phyloP scores from a whole-genome alignment of 495 filamentous ascomycete genomes.

The Chaetomium fimeti region DNA sequence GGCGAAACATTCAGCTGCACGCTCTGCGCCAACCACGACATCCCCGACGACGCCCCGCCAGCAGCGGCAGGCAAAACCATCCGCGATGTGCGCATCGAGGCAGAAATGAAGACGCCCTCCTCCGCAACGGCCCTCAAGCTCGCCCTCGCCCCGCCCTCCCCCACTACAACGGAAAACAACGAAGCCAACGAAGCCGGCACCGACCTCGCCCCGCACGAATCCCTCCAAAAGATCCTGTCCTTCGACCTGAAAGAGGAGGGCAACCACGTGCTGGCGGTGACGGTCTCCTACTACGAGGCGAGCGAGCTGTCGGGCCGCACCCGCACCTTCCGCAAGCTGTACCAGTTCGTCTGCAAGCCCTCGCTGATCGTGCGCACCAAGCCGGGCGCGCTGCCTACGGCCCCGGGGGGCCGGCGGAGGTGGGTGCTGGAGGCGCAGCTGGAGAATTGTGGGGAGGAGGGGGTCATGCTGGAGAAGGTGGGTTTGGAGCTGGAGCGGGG shows the following conservation, averaged over 20 bases:
- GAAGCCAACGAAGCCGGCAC: slow-evolving; percentile 34
- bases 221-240: slow-evolving; percentile 76
- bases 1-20: slow-evolving; percentile 94
- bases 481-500: slow-evolving; percentile 50
- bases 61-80: slow-evolving; percentile 49
- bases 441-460: slow-evolving; percentile 81
- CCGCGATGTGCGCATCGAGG: slow-evolving; percentile 74
- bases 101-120: slow-evolving; percentile 89
- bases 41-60: slow-evolving; percentile 32
- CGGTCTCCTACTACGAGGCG: slow-evolving; percentile 78
- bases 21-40: slow-evolving; percentile 89
- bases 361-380: slow-evolving; percentile 91
- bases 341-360: slow-evolving; percentile 91
- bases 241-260: slow-evolving; percentile 94
- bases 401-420: slow-evolving; percentile 26
- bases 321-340: slow-evolving; percentile 89
- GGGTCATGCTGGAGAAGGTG: slow-evolving; percentile 59
- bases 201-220: slow-evolving; percentile 61
- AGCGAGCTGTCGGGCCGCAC: slow-evolving; percentile 66
- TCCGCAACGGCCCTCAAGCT: slow-evolving; percentile 33
- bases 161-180: not conserved
- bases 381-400: slow-evolving; percentile 55
- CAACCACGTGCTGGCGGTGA: slow-evolving; percentile 89
- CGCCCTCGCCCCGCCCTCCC: slow-evolving; percentile 8
- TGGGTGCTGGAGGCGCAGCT: slow-evolving; percentile 86